Evolutionary conservation across 1,284 basidiomycete species (phyloP), one percentile per base, ranked within the genome.

Genomic region (Coriolopsis trogii): DNA sequence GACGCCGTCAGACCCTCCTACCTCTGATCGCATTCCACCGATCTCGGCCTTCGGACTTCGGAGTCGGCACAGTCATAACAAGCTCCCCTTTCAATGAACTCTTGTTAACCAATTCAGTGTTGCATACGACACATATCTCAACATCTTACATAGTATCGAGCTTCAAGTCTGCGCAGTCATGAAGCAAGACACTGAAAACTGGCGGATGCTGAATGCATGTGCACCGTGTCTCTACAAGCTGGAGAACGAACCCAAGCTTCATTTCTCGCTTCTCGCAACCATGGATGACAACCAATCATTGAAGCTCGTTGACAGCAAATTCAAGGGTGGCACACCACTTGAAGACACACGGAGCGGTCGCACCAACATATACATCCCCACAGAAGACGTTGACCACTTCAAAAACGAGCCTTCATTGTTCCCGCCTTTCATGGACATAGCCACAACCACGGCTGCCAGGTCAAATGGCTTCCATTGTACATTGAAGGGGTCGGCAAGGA

Each of bases 251-350:
- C 38, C 37, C 0, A 18, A 42, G 0, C 47, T 70, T 3, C n/a
- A 44, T 20, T 51, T 51, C 6, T 48, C 57, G 0, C 41, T 67
- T 1, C 53, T 69, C 0, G 53, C 51, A 3, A 46, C 63, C 1
- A 63, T 69, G 53, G 70, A 72, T 45, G 70, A 68, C 10, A 71
- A 71, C 38, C 57, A 62, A n/a, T 72, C 68, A 0, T 55, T 70
- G 0, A 70, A 70, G 47, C 58, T 67, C 0, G 49, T 63, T 12
- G 54, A 58, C 39, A 41, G 49, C 16, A 24, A 21, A 4, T 50
- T 53, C 28, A 39, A 49, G 20, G 21, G 37, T 1, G 46, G 56
- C n/a, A 37, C 29, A n/a, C 25, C 56, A 8, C 42, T 48, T 3
- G 12, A 21, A 3, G 64, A 63, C 41, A 15, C n/a, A 5, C 53